phyloP scores from a whole-genome alignment of 768 basidiomycete species.

The Xerocomus brunneocitrinus region DNA sequence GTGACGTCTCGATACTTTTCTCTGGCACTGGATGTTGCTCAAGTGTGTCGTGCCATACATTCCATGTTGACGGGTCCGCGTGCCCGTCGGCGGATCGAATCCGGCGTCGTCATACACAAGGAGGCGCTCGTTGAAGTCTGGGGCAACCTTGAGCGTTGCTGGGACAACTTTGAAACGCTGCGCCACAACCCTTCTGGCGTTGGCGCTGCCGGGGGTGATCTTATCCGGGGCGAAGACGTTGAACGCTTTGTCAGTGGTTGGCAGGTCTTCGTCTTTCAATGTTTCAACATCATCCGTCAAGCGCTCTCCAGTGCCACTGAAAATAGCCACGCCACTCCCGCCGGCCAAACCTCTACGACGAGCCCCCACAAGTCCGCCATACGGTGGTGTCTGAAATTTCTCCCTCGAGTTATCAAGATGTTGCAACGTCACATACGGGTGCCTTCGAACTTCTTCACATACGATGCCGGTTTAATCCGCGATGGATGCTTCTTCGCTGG shows the following conservation, averaged over 20 bases:
- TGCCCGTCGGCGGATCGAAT: constrained; percentile 54
- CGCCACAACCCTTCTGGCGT: constrained; percentile 42
- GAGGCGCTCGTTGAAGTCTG: constrained; percentile 73
- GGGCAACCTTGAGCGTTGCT: constrained; percentile 75
- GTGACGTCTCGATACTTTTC: constrained; percentile 58
- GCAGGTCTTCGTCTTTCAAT: constrained; percentile 93
- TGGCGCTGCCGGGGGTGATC: constrained; percentile 32
- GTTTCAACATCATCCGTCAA: constrained; percentile 84
- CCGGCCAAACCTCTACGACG: constrained; percentile 42
- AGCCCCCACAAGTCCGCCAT: constrained; percentile 47
- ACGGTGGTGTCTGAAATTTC: constrained; percentile 43
- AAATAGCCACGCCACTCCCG: constrained; percentile 36
- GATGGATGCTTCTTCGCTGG: constrained; percentile 91
- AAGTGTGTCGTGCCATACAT: constrained; percentile 76
- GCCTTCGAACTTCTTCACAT: constrained; percentile 60
- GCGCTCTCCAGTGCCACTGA: constrained; percentile 53
- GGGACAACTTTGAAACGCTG: constrained; percentile 77
- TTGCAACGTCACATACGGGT: constrained; percentile 46
- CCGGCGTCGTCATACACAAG: constrained; percentile 53
- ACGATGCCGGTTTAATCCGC: constrained; percentile 80
- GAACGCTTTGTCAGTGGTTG: constrained; percentile 77
- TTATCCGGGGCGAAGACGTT: constrained; percentile 47
- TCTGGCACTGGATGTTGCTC: constrained; percentile 69
- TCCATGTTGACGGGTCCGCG: constrained; percentile 71
- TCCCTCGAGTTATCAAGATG: constrained; percentile 49